These are phyloP conservation scores for Ailanthus altissimus DNA, from an alignment of 345 rosid genomes.

Conservation along the genomic window DNA sequence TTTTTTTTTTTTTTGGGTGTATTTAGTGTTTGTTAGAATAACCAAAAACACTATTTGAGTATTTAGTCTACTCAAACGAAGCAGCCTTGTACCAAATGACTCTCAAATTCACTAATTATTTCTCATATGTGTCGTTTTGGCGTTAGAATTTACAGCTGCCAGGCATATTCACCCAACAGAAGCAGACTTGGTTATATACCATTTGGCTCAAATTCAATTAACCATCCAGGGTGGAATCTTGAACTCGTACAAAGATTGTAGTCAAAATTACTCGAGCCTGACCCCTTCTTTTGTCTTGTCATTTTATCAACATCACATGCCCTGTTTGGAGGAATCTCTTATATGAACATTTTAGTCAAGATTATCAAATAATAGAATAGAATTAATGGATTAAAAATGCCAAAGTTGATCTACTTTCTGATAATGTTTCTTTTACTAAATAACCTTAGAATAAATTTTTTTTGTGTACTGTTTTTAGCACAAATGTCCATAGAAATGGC, in stretches of 20 bases:
- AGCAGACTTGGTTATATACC: not conserved
- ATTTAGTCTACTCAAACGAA: too few species aligned
- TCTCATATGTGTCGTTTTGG: not conserved
- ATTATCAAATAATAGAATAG: not conserved
- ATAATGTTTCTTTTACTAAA: not conserved
- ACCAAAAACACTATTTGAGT: not conserved
- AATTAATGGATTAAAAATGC: not conserved
- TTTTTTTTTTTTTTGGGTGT: not conserved
- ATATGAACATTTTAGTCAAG: not conserved
- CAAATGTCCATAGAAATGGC: conserved; percentile 31
- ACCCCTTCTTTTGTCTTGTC: conserved; percentile 15
- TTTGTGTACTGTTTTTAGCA: not conserved
- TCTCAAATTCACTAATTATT: not conserved
- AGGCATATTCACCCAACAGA: not conserved
- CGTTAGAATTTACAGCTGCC: not conserved
- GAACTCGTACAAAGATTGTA: too few species aligned
- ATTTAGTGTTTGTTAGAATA: not conserved
- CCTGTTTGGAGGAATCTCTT: not conserved
- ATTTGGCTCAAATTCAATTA: conserved; percentile 9
- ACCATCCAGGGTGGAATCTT: not conserved
- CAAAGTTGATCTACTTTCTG: not conserved
- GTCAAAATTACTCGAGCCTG: not conserved
- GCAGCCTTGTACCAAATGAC: not conserved
- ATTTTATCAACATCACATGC: not conserved
- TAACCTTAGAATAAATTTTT: not conserved